These are phyloP conservation scores for Elsinoe australis DNA, from an alignment of 2,329 filamentous ascomycete species.

Conservation along the genomic window DNA sequence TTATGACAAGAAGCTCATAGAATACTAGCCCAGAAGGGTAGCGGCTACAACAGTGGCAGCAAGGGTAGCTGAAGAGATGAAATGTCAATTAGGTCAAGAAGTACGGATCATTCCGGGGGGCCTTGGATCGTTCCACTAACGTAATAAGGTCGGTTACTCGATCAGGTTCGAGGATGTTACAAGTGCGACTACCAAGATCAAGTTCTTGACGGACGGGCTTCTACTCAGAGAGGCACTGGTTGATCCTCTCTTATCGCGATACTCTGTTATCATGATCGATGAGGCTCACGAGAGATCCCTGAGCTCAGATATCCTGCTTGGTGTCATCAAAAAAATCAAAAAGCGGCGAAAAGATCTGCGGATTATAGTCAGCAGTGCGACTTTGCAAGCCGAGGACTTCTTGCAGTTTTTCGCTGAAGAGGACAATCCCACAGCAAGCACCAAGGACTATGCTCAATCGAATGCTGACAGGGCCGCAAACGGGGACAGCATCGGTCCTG, in stretches of 20 bases:
- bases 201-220: constrained; percentile 90
- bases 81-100: constrained; percentile 78
- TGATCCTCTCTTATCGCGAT: constrained; percentile 81
- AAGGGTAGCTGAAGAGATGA: constrained; percentile 81
- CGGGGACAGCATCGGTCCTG: too few relatives aligned
- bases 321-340: constrained; percentile 82
- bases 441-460: constrained; percentile 22
- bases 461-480: constrained; percentile 33
- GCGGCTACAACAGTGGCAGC: constrained; percentile 84
- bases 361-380: constrained; percentile 88
- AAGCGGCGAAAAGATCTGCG: constrained; percentile 72
- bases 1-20: constrained; percentile 30
- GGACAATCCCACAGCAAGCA: constrained; percentile 21
- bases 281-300: constrained; percentile 92
- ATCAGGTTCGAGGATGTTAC: constrained; percentile 89
- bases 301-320: constrained; percentile 83
- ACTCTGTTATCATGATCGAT: constrained; percentile 96
- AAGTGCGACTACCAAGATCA: constrained; percentile 75
- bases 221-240: constrained; percentile 86
- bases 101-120: constrained; percentile 18
- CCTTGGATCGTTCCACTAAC: neutral
- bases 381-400: constrained; percentile 81
- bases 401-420: constrained; percentile 63
- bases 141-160: constrained; percentile 60
- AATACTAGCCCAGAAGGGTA: constrained; percentile 68